phyloP scores from a whole-genome alignment of 257 asterid genomes.

The Solanum stenotomum region DNA sequence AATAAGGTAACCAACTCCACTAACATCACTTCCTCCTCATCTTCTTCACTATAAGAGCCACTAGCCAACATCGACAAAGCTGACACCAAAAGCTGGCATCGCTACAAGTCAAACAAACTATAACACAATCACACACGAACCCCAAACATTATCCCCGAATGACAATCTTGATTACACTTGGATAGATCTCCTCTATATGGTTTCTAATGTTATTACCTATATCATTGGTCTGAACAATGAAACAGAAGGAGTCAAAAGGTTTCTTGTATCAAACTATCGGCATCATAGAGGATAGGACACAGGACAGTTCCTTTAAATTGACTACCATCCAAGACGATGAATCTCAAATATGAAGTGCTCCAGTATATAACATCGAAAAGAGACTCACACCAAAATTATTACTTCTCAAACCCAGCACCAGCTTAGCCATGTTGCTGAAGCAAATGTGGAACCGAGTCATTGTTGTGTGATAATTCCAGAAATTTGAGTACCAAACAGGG shows the following conservation, averaged over 20 bases:
- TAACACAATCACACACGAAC: background rate
- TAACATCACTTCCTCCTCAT: background rate
- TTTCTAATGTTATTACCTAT: background rate
- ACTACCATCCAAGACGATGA: background rate
- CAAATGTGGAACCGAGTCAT: background rate
- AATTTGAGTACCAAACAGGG: background rate
- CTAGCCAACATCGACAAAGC: background rate
- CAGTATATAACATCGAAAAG: background rate
- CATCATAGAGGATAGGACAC: background rate
- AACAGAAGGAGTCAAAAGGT: background rate
- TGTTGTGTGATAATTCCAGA: background rate
- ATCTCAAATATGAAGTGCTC: background rate
- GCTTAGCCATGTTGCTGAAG: background rate
- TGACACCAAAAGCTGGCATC: background rate
- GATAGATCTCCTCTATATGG: background rate
- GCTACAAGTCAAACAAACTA: background rate
- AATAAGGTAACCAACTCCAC: background rate
- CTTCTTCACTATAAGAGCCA: background rate
- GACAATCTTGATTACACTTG: background rate
- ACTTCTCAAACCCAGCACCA: background rate
- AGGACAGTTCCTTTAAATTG: background rate
- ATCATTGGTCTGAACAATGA: background rate
- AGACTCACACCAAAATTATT: background rate
- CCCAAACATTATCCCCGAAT: no score
- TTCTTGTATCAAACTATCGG: background rate